Percentiles rank a stretch among this genome's conserved stretches.
Evolutionary conservation across 2,329 filamentous ascomycete species (phyloP).

Genomic region (Ophiobolus disseminans): DNA sequence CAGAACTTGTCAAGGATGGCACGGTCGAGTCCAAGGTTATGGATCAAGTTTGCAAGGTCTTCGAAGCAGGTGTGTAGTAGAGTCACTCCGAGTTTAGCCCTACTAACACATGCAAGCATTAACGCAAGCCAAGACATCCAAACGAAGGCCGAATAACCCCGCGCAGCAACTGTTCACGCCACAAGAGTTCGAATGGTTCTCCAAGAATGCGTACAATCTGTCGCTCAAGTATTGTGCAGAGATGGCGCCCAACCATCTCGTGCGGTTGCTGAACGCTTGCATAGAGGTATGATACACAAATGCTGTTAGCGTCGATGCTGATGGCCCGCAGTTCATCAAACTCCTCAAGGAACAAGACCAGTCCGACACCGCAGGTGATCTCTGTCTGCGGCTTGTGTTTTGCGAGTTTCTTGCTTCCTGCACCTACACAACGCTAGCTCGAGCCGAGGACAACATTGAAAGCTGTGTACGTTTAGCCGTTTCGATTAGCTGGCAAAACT

Average conservation of each 20-base stretch:
- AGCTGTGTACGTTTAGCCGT: conserved; percentile 45
- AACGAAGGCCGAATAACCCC: conserved; percentile 52
- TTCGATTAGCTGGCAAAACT: conserved; percentile 19
- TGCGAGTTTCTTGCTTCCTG: conserved; percentile 71
- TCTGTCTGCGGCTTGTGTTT: conserved; percentile 67
- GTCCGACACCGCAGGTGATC: conserved; percentile 50
- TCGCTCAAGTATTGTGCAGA: conserved; percentile 68
- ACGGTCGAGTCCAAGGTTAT: conserved; percentile 34
- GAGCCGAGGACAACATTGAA: conserved; percentile 52
- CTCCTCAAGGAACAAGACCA: conserved; percentile 40
- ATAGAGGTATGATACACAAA: conserved; percentile 43
- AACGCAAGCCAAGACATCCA: conserved; percentile 53
- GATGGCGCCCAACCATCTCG: conserved; percentile 62
- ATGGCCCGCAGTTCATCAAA: conserved; percentile 50
- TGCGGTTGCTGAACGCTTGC: conserved; percentile 62
- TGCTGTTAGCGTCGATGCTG: background rate
- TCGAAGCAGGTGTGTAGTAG: conserved; percentile 56
- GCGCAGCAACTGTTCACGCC: conserved; percentile 60
- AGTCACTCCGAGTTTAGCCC: background rate
- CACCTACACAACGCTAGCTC: conserved; percentile 56
- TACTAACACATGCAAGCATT: conserved; percentile 55
- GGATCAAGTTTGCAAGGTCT: conserved; percentile 62
- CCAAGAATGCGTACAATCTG: conserved; percentile 80
- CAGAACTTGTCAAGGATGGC: conserved; percentile 49
- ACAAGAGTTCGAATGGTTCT: conserved; percentile 82